Evolutionary conservation across 2,329 filamentous ascomycete genomes (phyloP), one percentile per base, ranked within the genome.

Genomic region (Aspergillus costaricaensis): DNA sequence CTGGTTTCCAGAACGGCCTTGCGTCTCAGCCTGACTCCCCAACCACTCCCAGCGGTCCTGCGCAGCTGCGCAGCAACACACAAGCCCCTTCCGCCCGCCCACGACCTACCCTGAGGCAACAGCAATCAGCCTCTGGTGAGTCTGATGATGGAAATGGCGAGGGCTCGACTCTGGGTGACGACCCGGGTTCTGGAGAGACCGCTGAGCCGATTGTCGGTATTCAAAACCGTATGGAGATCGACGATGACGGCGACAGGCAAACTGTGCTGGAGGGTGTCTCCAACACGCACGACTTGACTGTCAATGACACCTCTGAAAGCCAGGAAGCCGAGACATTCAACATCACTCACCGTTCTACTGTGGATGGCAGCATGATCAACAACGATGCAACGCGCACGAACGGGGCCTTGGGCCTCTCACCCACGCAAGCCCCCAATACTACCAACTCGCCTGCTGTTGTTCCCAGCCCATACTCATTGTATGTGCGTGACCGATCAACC

Each of bases 21-120:
- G 85, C 85, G 44, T 97, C 94, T n/a, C 93, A 96, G 73, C 95
- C 95, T 8, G 91, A 93, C 59, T 97, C 92, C 12, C 92, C 92
- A 1, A 95, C 91, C 6, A 96, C 92, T 0, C 92, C 92, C 14
- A 83, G 90, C 48, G 89, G 89, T 50, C 87, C 89, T 1, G 81
- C 87, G 25, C 88, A 77, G 57, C 78, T 82, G 53, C 89, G 77
- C 73, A 84, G 62, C 75, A 81, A 70, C 82, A 61, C 85, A 79
- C 62, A 82, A 82, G 25, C 82, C 77, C 49, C 82, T 79, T 65
- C 79, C 83, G 82, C 88, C 60, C 84, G 89, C 55, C 84, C 91
- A 69, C 86, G 93, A 38, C 92, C 92, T 36, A 92, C 92, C 0
- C 95, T 97, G 67, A 87, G 92, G 60, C 94, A 97, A 70, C 92